phyloP scores from a whole-genome alignment of 768 basidiomycete species.

The Thelephora aurantiotincta region DNA sequence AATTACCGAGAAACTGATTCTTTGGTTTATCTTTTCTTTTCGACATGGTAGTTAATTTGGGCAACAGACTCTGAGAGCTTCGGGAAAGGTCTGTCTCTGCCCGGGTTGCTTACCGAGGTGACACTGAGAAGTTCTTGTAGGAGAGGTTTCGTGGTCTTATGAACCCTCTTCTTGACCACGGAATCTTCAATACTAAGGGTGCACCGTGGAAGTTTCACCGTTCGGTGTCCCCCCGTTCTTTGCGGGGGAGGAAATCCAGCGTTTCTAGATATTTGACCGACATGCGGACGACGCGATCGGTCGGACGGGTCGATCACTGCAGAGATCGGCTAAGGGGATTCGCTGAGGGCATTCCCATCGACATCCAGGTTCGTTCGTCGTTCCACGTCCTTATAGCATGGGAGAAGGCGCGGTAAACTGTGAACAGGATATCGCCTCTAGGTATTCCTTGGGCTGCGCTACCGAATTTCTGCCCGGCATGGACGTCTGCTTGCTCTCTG shows the following conservation, averaged over 20 bases:
- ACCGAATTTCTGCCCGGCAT: conserved; percentile 19
- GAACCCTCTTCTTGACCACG: conserved; percentile 32
- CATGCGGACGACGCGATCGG: conserved; percentile 35
- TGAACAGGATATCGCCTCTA: conserved; percentile 12
- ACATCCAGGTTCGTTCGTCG: conserved; percentile 38
- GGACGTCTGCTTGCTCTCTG: conserved; percentile 13
- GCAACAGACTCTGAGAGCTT: conserved; percentile 29
- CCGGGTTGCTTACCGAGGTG: neutral
- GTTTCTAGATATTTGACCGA: conserved; percentile 47
- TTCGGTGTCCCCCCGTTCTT: neutral
- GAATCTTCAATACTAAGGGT: conserved; percentile 48
- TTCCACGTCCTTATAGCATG: too few relatives aligned
- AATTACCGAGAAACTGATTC: too few relatives aligned
- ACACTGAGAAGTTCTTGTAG: conserved; percentile 6
- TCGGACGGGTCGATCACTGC: too few relatives aligned
- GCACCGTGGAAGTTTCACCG: conserved; percentile 69
- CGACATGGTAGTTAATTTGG: conserved; percentile 21
- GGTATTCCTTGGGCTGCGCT: conserved; percentile 18
- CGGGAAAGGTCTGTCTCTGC: conserved; percentile 20
- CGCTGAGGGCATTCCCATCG: conserved; percentile 39
- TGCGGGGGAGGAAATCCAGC: conserved; percentile 40
- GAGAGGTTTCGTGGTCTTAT: conserved; percentile 12
- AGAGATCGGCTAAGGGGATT: conserved; percentile 25
- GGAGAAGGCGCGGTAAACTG: conserved; percentile 1
- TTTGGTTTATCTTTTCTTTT: too few relatives aligned